Evolutionary conservation across 352 stramenopile species (phyloP).

Genomic region (Thalassiosira hispida): DNA sequence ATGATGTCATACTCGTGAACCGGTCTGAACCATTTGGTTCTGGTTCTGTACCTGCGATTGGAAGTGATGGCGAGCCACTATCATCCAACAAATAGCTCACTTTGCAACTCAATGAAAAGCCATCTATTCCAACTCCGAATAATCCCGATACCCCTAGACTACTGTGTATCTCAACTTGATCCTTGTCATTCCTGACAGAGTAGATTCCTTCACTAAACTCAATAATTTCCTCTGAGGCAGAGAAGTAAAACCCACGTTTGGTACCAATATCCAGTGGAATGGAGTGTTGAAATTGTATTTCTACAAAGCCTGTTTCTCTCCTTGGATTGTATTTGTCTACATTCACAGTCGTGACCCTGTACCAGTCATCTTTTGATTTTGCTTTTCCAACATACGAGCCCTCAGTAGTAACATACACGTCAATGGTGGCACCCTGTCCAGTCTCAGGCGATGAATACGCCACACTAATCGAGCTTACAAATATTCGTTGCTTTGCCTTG

Average conservation of each 20-base stretch:
- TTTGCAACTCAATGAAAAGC: conserved; percentile 27
- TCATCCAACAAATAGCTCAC: not conserved
- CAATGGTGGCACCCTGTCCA: conserved; percentile 8
- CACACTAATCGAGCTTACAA: conserved; percentile 22
- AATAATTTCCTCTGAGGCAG: conserved; percentile 14
- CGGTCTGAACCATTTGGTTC: too few species aligned
- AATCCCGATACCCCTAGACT: conserved; percentile 17
- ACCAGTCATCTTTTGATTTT: conserved; percentile 6
- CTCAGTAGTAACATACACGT: conserved; percentile 5
- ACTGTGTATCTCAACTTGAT: conserved; percentile 17
- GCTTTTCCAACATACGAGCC: conserved; percentile 16
- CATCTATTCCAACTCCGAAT: conserved; percentile 31
- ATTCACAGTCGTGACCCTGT: not conserved
- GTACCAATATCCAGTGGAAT: conserved; percentile 8
- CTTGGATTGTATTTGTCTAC: not conserved
- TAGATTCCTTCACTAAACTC: conserved; percentile 22
- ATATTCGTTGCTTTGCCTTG: conserved; percentile 10
- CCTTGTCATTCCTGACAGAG: conserved; percentile 6
- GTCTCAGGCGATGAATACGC: not conserved
- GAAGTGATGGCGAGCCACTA: too few species aligned
- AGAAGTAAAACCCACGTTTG: conserved; percentile 15
- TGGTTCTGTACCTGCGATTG: too few species aligned
- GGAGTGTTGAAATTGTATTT: conserved; percentile 4
- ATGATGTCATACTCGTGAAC: too few species aligned
- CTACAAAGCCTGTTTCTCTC: conserved; percentile 6